Base-by-base conservation (phyloP, 192 early-diverging fungal genomes). In the Entophlyctis luteolus region DNA sequence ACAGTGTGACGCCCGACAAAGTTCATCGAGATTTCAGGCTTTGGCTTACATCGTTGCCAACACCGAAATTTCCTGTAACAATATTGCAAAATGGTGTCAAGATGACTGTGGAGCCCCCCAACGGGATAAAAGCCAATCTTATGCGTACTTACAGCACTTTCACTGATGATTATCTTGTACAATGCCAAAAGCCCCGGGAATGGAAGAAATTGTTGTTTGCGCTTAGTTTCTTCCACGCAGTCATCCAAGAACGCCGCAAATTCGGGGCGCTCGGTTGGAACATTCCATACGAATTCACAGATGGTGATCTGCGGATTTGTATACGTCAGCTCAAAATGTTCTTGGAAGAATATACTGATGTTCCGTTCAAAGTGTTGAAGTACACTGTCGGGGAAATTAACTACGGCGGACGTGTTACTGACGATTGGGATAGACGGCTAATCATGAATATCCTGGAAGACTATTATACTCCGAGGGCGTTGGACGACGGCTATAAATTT, bases 61-160 rank as follows among this genome's bases (percentile, higher is more conserved):
- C 83, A 0, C 72, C 79, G 3, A 84, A 85, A 59, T 85, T 85
- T 71, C 83, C 83, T 20, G 81, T 84, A 12, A 81, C 79, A 2
- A 85, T 85, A 25, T 69, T 85, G 22, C 83, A 84, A 58, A 85
- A 84, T 54, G 83, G 83, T 22, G 83, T 85, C 4, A 85, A 85
- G 56, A 83, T 83, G 39, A 85, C 83, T 20, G 47, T 85, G 49
- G 83, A 85, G 39, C 81, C 83, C 14, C 81, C 83, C 10, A 85
- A 84, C 54, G 83, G 83, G 28, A 79, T 85, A 58, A 85, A 85
- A 58, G 83, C 83, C 0, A 85, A 85, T 48, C 56, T 85, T 0
- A 35, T 85, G 67, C 54, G 81, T 47, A 85, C 77, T 2, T 84
- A 84, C 59, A 75, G 76, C 18, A 77, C 83, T 1, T 85, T 83